A percentile compares a stretch with the other conserved stretches of the same genome.
Evolutionary conservation across 805 yeast genomes (phyloP).

Genomic region (Cyberlindnera mississippiensis): DNA sequence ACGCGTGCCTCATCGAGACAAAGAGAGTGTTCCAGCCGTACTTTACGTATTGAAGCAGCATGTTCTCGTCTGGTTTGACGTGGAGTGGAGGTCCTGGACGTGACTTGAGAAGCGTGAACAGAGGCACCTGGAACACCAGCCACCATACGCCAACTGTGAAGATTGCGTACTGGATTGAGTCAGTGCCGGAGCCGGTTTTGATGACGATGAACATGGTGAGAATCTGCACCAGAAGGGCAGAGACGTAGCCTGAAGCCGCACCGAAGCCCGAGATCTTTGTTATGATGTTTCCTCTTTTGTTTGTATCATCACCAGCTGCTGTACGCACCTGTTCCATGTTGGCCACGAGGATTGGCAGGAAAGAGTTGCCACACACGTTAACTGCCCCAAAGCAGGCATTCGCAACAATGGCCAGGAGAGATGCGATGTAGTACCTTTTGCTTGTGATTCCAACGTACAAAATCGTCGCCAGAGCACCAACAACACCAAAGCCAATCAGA

Average conservation of each 20-base stretch:
- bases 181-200: conserved; percentile 34
- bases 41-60: conserved; percentile 33
- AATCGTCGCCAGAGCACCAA: conserved; percentile 56
- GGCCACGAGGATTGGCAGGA: conserved; percentile 56
- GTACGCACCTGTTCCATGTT: conserved; percentile 23
- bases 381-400: conserved; percentile 75
- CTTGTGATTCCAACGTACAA: conserved; percentile 37
- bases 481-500: conserved; percentile 50
- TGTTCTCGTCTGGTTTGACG: conserved; percentile 16
- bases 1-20: conserved; percentile 55
- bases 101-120: conserved; percentile 43
- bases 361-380: conserved; percentile 75
- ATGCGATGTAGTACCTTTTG: conserved; percentile 46
- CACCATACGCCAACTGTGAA: conserved; percentile 73
- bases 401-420: conserved; percentile 54
- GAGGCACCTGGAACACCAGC: conserved; percentile 66
- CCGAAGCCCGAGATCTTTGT: conserved; percentile 63
- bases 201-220: conserved; percentile 49
- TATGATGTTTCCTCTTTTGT: conserved; percentile 36
- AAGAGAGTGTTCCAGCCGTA: conserved; percentile 63
- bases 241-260: conserved; percentile 63
- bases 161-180: conserved; percentile 55
- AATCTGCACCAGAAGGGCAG: conserved; percentile 66
- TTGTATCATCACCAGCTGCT: neutral
- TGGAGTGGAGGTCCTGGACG: conserved; percentile 38